Base-by-base conservation (phyloP, 179 eudicot species). In the Spergularia azorica region DNA sequence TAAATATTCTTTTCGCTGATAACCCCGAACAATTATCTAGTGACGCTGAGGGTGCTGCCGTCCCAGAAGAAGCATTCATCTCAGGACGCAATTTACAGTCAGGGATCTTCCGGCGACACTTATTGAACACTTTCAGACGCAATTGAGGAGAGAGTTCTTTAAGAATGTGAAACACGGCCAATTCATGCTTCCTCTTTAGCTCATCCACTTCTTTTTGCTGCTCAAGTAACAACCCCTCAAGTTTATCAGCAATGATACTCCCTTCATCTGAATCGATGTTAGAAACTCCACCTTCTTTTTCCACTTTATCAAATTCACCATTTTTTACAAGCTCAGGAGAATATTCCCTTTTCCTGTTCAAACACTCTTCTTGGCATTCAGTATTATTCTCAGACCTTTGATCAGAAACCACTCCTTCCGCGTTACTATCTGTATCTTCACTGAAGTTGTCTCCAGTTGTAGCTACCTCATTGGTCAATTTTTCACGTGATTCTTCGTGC, bases 141-240 rank as follows among this genome's bases (percentile, higher is more conserved):
- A 73, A 78, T 73, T 88, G 86, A 43, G 79, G 86, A 50, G 92
- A 83, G 76, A 90, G 79, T 73, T 79, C 91, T 77, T 85, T 86
- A 21, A 95, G 75, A 36, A 91, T 73, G 39, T 88, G 83, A 76
- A 80, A 84, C 48, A 91, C 76, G 15, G 80, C 87, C 82, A 79
- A 63, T 43, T 81, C 89, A 75, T 95, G 97, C 84, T 86, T 91
- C 80, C 52, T 58, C 79, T 82, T 91, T 1, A 93, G 84, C 62
- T 91, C 90, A 63, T 90, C 90, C 56, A 88, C 77, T 83, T 95
- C 94, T 77, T 66, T 88, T 59, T 80, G 84, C 58, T 95, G 99
- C 80, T 86, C 85, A 54, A 57, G 76, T 81, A 95, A 73, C 67
- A 95, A 71, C 51, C 69, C 72, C 78, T 87, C 87, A 20, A 93